phyloP scores from a whole-genome alignment of 768 basidiomycete genomes.

The Lentinula detonsa region DNA sequence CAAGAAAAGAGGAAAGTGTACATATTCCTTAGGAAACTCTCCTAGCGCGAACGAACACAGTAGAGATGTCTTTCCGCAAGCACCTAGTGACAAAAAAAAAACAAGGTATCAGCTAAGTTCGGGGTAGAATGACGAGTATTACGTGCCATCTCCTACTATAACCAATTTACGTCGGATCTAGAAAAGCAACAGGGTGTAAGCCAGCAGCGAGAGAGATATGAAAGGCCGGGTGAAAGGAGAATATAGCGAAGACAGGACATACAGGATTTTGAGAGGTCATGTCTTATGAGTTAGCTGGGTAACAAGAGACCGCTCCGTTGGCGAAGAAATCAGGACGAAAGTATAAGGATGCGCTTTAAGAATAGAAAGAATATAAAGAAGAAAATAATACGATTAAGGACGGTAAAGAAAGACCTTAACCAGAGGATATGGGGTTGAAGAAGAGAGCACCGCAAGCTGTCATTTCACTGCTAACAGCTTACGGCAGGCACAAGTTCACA shows the following conservation, averaged over 20 bases:
- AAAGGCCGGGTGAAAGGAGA: slow-evolving; percentile 5
- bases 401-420: neutral
- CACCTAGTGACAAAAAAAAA: slow-evolving; percentile 44
- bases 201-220: neutral
- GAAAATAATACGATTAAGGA: slow-evolving; percentile 4
- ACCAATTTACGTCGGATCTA: slow-evolving; percentile 94
- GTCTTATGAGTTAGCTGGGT: slow-evolving; percentile 5
- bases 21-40: slow-evolving; percentile 95
- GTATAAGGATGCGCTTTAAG: slow-evolving; percentile 8
- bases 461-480: neutral
- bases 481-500: neutral
- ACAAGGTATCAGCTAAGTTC: slow-evolving; percentile 13
- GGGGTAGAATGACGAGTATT: slow-evolving; percentile 8
- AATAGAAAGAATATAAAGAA: slow-evolving; percentile 18
- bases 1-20: slow-evolving; percentile 33
- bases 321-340: slow-evolving; percentile 10
- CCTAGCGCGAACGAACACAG: slow-evolving; percentile 90
- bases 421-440: neutral
- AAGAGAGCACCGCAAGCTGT: neutral
- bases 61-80: slow-evolving; percentile 94
- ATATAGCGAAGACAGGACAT: slow-evolving; percentile 21
- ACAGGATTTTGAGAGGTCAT: slow-evolving; percentile 52
- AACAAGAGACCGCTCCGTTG: neutral
- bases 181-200: neutral
- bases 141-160: slow-evolving; percentile 92